Evolutionary conservation across 2,329 filamentous ascomycete species (phyloP).

Genomic region (Colletotrichum higginsianum): DNA sequence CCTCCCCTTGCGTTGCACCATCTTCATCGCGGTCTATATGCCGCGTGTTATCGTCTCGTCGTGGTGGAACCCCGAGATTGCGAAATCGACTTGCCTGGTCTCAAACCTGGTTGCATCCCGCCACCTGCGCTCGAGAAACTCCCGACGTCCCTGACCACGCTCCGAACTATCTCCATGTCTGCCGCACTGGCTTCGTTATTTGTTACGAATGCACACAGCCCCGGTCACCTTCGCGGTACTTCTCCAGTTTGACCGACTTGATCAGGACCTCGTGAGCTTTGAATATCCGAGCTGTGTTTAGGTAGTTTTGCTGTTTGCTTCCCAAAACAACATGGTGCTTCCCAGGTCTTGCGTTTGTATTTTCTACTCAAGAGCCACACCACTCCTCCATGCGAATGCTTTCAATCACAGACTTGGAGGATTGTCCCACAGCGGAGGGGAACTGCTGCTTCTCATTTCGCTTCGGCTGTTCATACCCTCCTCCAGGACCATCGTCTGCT

Average conservation of each 20-base stretch:
- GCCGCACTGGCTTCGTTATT: neutral
- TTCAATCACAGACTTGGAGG: too few relatives aligned
- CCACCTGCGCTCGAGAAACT: neutral
- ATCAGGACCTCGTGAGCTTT: neutral
- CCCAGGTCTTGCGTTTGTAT: neutral
- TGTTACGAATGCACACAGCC: neutral
- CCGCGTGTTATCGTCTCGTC: neutral
- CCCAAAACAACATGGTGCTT: neutral
- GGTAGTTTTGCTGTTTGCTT: neutral
- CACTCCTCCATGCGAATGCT: too few relatives aligned
- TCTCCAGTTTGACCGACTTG: neutral
- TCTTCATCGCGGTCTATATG: neutral
- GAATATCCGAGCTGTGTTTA: too few relatives aligned
- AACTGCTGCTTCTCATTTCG: too few relatives aligned
- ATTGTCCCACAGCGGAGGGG: too few relatives aligned
- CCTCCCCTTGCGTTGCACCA: neutral
- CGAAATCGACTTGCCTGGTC: neutral
- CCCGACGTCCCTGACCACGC: neutral
- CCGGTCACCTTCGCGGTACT: neutral
- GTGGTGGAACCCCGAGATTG: constrained; percentile 13
- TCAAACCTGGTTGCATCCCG: constrained; percentile 7
- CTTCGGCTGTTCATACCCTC: too few relatives aligned
- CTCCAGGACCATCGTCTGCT: too few relatives aligned
- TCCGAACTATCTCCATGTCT: neutral
- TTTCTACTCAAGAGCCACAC: too few relatives aligned